Evolutionary conservation across 495 filamentous ascomycete species (phyloP).

Genomic region (Aspergillus cavernicola): DNA sequence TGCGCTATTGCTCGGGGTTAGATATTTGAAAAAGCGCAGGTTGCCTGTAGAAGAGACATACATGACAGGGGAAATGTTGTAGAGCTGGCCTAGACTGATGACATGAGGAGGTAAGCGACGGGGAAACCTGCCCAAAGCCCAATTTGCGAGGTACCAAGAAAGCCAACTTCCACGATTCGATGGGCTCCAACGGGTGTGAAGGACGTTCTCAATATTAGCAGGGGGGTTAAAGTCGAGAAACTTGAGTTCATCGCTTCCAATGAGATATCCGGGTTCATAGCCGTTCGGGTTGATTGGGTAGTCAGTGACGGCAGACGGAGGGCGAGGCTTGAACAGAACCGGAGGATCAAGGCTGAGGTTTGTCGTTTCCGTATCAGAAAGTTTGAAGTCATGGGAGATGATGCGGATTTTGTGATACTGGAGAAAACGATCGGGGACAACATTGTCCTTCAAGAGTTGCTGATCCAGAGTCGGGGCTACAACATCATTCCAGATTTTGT

Average conservation of each 20-base stretch:
- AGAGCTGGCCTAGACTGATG: not conserved
- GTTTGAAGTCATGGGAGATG: not conserved
- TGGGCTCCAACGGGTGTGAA: not conserved
- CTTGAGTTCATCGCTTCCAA: no score
- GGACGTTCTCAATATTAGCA: not conserved
- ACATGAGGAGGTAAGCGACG: not conserved
- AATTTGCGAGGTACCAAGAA: not conserved
- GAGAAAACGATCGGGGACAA: not conserved
- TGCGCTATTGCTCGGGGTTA: not conserved
- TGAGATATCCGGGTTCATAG: not conserved
- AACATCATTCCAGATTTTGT: no score
- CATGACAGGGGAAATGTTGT: not conserved
- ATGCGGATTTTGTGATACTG: not conserved
- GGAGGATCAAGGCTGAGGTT: not conserved
- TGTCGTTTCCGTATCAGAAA: not conserved
- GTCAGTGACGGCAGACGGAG: not conserved
- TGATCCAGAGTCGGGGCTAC: no score
- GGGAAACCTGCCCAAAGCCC: not conserved
- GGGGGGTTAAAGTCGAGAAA: not conserved
- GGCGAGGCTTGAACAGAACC: not conserved
- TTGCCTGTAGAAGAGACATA: no score
- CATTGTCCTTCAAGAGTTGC: no score
- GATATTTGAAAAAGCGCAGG: not conserved
- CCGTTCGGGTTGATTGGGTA: not conserved
- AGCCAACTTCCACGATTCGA: not conserved